A percentile compares a stretch with the other conserved stretches of the same genome.
Evolutionary conservation across 768 basidiomycete genomes (phyloP).

Genomic region (Hydnum rufescens): DNA sequence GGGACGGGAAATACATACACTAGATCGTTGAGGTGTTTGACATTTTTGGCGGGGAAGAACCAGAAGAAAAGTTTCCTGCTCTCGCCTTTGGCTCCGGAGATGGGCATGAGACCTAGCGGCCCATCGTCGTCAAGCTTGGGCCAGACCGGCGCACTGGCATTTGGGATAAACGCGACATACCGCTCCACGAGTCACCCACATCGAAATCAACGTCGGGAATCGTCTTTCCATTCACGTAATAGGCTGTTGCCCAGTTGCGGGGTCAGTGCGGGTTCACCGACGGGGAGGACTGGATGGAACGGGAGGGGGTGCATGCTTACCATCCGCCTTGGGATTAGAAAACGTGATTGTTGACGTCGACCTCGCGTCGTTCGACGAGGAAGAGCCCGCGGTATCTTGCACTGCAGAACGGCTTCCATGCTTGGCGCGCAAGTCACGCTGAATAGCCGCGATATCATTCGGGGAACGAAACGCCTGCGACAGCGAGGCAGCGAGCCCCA

Average conservation of each 20-base stretch:
- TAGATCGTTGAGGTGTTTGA: neutral
- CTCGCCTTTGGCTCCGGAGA: neutral
- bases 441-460: neutral
- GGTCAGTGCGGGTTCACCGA: neutral
- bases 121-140: too few species aligned
- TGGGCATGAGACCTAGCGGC: constrained; percentile 4
- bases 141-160: neutral
- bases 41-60: constrained; percentile 1
- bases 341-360: neutral
- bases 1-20: neutral
- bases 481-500: too few species aligned
- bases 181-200: constrained; percentile 3
- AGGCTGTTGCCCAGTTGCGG: neutral
- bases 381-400: neutral
- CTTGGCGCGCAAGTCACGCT: neutral
- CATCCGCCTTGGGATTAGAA: neutral
- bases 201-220: constrained; percentile 5
- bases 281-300: neutral
- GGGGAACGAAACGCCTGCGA: neutral
- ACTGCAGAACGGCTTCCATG: neutral
- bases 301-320: too few species aligned
- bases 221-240: constrained; percentile 3
- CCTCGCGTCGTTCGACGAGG: neutral
- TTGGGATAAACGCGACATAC: neutral
- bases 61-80: constrained; percentile 8